A percentile compares a stretch with the other conserved stretches of the same genome.
These are phyloP conservation scores for Sporothrix variecibatus DNA, from an alignment of 2,329 filamentous ascomycete species.

Conservation along the genomic window DNA sequence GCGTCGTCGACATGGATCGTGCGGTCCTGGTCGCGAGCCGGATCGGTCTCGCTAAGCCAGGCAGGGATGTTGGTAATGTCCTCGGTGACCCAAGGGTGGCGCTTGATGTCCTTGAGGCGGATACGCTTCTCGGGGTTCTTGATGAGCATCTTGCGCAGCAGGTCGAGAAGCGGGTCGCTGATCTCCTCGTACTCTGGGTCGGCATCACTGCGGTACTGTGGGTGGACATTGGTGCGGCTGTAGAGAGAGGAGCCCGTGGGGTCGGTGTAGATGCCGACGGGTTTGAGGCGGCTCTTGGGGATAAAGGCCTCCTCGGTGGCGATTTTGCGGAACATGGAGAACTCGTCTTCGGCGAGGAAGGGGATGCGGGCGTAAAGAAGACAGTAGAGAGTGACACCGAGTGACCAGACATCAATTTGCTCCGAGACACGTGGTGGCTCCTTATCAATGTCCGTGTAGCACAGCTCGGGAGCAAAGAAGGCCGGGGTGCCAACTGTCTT, in stretches of 20 bases:
- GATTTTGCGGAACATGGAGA: constrained; percentile 87
- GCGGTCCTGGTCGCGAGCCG: constrained; percentile 73
- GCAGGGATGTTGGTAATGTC: constrained; percentile 71
- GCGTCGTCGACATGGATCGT: constrained; percentile 90
- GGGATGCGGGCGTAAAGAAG: constrained; percentile 92
- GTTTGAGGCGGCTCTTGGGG: constrained; percentile 76
- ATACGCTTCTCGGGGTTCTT: constrained; percentile 92
- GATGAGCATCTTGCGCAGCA: constrained; percentile 75
- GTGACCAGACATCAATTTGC: constrained; percentile 95
- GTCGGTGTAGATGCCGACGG: constrained; percentile 63
- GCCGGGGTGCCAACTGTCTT: constrained; percentile 97
- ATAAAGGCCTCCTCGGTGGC: constrained; percentile 92
- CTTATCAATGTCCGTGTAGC: constrained; percentile 75
- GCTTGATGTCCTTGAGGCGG: constrained; percentile 86
- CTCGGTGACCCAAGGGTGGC: constrained; percentile 85
- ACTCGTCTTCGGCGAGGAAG: constrained; percentile 89
- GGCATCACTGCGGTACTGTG: constrained; percentile 70
- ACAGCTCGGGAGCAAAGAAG: constrained; percentile 96
- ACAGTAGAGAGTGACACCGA: constrained; percentile 94
- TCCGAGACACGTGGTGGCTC: constrained; percentile 79
- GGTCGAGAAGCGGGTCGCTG: constrained; percentile 75
- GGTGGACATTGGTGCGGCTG: constrained; percentile 60
- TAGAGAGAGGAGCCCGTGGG: constrained; percentile 57
- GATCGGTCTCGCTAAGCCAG: constrained; percentile 96
- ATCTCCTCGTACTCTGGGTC: constrained; percentile 84